Evolutionary conservation across 352 stramenopile genomes (phyloP).

Genomic region (Globisporangium rhizosaccharum): DNA sequence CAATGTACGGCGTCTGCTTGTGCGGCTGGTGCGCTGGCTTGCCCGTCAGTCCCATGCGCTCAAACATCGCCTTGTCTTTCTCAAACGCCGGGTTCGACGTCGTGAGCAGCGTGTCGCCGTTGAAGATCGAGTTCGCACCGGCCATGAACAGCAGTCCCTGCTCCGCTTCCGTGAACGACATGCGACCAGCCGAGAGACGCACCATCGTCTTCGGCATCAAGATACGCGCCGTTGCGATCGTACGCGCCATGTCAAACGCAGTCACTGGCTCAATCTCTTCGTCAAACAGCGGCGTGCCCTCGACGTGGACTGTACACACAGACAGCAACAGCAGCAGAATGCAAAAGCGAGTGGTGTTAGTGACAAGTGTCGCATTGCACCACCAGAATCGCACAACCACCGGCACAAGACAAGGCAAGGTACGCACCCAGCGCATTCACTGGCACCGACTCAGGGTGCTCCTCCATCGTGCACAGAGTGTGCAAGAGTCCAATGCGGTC

Average conservation of each 20-base stretch:
- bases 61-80: slow-evolving; percentile 92
- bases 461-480: slow-evolving; percentile 93
- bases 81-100: slow-evolving; percentile 96
- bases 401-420: neutral
- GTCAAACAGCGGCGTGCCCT: slow-evolving; percentile 93
- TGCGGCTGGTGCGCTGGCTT: slow-evolving; percentile 94
- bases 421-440: slow-evolving; percentile 89
- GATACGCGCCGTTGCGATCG: slow-evolving; percentile 96
- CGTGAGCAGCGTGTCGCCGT: slow-evolving; percentile 96
- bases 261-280: slow-evolving; percentile 84
- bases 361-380: neutral
- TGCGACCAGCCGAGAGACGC: slow-evolving; percentile 92
- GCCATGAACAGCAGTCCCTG: slow-evolving; percentile 97
- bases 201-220: slow-evolving; percentile 98
- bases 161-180: slow-evolving; percentile 95
- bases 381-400: neutral
- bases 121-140: slow-evolving; percentile 98
- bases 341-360: neutral
- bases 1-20: slow-evolving; percentile 76
- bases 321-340: neutral
- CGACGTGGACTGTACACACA: slow-evolving; percentile 77
- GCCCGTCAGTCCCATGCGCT: slow-evolving; percentile 92
- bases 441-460: slow-evolving; percentile 95
- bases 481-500: slow-evolving; percentile 95
- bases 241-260: slow-evolving; percentile 96